Evolutionary conservation across 2,329 filamentous ascomycete genomes (phyloP), one percentile per base, ranked within the genome.

Genomic region (Botryotinia narcissicola): DNA sequence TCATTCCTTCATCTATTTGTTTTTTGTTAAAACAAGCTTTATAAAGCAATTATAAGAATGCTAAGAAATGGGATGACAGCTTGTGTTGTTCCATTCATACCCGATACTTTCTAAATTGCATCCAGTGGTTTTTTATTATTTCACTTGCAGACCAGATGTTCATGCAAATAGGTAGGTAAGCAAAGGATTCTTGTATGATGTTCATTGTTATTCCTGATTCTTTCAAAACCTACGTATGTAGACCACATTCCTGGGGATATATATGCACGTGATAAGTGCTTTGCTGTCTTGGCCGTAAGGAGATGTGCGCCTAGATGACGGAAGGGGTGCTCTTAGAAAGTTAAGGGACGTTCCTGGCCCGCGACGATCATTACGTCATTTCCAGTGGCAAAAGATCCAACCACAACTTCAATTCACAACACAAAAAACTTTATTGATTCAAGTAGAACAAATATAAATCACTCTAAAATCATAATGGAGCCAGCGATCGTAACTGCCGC

Each of bases 391-490:
- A 40, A 63, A 63, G 1, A 3, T 42, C 14, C n/a, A 63, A 63
- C 3, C 25, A 63, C 8, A 29, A 42, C 37, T 29, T 29, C 37
- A 29, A 22, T 9, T n/a, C 25, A 63, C 35, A 37, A 42, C 14
- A 12, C 25, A 42, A 63, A 16, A 40, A n/a, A 40, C 22, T 37
- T n/a, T 40, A 40, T 61, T 40, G 3, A 25, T 40, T 4, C 59
- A 4, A 40, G 22, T 14, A n/a, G 22, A n/a, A 61, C 22, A n/a
- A 25, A 61, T 61, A 40, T 8, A 40, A 48, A 7, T 44, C 16
- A 54, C 48, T 63, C 25, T 42, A 63, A 48, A 77, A 16, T 73
- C 29, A 62, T 42, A 10, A 70, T 70, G 68, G 68, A 70, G 14
- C 54, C 59, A 60, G 54, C 40, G 2, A n/a, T 29, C 14, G 54